phyloP scores from a whole-genome alignment of 345 rosid genomes.

The Salix koriyanagi region DNA sequence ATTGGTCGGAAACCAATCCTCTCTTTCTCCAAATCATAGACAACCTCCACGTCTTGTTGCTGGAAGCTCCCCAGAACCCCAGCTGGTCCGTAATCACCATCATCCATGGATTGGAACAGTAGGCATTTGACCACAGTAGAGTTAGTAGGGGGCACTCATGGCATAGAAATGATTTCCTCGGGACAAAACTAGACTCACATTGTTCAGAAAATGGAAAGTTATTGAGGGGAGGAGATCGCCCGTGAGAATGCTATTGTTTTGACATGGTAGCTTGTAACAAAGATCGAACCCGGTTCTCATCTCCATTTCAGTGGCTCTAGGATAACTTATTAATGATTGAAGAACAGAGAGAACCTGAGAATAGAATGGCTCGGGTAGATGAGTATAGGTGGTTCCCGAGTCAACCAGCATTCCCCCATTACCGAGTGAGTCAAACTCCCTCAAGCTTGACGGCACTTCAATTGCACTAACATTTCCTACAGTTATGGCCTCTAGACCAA shows the following conservation, averaged over 20 bases:
- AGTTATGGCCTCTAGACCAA: constrained; percentile 60
- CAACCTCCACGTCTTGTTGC: constrained; percentile 70
- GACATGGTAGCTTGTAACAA: constrained; percentile 65
- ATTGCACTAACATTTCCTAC: constrained; percentile 39
- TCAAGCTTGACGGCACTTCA: constrained; percentile 47
- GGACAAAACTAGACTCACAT: constrained; percentile 59
- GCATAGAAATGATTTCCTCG: constrained; percentile 59
- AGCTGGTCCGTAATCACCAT: constrained; percentile 65
- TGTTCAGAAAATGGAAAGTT: constrained; percentile 67
- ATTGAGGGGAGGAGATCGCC: constrained; percentile 47
- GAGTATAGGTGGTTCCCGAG: constrained; percentile 86
- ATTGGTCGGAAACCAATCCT: constrained; percentile 72
- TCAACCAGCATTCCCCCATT: constrained; percentile 83
- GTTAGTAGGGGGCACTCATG: constrained; percentile 64
- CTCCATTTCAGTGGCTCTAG: constrained; percentile 59
- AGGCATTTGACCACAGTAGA: constrained; percentile 66
- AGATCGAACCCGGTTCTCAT: constrained; percentile 62
- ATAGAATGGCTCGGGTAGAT: constrained; percentile 63
- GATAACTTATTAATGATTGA: constrained; percentile 40
- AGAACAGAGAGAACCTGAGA: constrained; percentile 53
- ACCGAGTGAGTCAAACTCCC: constrained; percentile 64
- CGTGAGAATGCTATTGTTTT: constrained; percentile 33
- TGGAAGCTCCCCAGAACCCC: constrained; percentile 84
- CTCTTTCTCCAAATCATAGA: constrained; percentile 70
- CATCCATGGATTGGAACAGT: constrained; percentile 66